Percentiles rank a stretch among this genome's conserved stretches.
These are phyloP conservation scores for Tarenaya hassleriana DNA, from an alignment of 345 rosid genomes.

Conservation along the genomic window DNA sequence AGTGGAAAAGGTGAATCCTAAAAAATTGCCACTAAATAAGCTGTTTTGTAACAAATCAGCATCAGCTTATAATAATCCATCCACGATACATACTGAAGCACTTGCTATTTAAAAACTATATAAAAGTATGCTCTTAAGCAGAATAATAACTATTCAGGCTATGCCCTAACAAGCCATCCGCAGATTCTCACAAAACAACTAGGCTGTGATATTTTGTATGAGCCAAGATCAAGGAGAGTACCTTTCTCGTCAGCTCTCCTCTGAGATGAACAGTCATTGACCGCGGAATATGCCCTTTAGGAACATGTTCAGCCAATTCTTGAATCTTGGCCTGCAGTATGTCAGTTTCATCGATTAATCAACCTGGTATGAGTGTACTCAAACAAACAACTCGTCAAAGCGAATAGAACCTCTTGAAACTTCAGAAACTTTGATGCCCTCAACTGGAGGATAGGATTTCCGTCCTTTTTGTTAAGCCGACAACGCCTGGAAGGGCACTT, in stretches of 20 bases:
- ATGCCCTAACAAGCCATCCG: constrained; percentile 2
- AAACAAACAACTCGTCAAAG: constrained; percentile 9
- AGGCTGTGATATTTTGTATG: constrained; percentile 11
- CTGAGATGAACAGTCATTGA: constrained; percentile 93
- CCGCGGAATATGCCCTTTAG: constrained; percentile 96
- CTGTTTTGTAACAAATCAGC: neutral
- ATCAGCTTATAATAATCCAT: too few species aligned
- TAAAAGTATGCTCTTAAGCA: neutral
- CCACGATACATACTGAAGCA: neutral
- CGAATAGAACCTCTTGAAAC: constrained; percentile 81
- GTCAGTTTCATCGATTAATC: neutral
- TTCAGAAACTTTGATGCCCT: constrained; percentile 93
- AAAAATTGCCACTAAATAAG: neutral
- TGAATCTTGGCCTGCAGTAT: constrained; percentile 89
- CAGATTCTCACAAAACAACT: neutral
- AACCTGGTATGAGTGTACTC: constrained; percentile 6
- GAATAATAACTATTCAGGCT: neutral
- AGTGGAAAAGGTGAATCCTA: neutral
- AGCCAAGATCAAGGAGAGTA: constrained; percentile 25
- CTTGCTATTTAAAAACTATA: neutral
- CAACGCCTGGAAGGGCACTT: constrained; percentile 82
- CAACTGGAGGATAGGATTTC: constrained; percentile 93
- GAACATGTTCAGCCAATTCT: constrained; percentile 97
- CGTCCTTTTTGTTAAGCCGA: constrained; percentile 50
- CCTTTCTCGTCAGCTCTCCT: constrained; percentile 99